Evolutionary conservation across 441 rosid genomes (phyloP), one percentile per base, ranked within the genome.

Genomic region (Mallotus japonicus): DNA sequence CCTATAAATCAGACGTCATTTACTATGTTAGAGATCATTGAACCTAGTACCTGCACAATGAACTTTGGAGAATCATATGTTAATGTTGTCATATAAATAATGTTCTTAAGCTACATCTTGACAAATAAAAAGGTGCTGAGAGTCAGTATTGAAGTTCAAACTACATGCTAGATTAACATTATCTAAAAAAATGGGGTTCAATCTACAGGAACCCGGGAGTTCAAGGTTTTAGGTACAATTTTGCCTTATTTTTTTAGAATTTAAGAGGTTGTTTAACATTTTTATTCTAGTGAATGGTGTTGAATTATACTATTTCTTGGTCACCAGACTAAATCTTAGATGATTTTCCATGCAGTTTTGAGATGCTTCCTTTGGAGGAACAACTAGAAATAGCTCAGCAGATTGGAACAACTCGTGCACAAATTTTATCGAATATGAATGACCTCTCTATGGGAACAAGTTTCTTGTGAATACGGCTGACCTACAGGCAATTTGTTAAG

Each of bases 361-460:
- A 93, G 86, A 90, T 90, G 96, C 91, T 95, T 65, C 90, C 94
- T 15, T 72, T 91, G 86, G 99, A 93, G 79, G 94, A 93, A 79
- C 99, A 95, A 73, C 86, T 89, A 66, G 96, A 89, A 75, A 89
- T 96, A 60, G 94, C 97, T 37, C 82, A 86, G 63, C 99, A 93
- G 89, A 82, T 87, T 65, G 90, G 97, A 69, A 92, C 98, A 37
- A 91, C 94, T 14, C 89, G 99, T 16, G 79, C 89, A 22, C 94
- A 90, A 66, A 87, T 95, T 71, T 83, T 93, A 56, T 75, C 92
- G 17, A 93, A 90, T 81, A 80, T 93, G 78, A 92, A 89, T 70
- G 95, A 95, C 65, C 95, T 95, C 67, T 79, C 92, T 20, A 75
- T 88, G 12, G 97, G 95, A 67, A 93, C 93, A 64, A 89, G 97